Conservation (phyloP, 1,139 yeast species). For the Diutina ranongensis region DNA sequence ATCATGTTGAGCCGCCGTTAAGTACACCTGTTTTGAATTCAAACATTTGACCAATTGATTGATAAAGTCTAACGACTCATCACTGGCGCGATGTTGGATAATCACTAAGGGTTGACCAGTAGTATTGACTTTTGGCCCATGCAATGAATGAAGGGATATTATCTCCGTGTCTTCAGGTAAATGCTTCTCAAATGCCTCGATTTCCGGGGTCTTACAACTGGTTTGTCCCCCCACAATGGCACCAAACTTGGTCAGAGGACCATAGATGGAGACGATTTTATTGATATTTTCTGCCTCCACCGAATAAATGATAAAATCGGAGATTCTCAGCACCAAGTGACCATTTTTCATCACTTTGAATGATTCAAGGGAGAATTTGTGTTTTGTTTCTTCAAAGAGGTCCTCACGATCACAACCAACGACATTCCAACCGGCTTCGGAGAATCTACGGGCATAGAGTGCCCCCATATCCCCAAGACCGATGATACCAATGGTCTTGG, state of each 20-base stretch:
- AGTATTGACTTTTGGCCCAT: conserved; percentile 86
- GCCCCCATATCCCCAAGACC: conserved; percentile 97
- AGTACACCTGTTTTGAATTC: conserved; percentile 64
- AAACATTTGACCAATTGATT: conserved; percentile 58
- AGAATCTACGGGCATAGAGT: conserved; percentile 67
- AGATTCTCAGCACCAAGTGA: conserved; percentile 63
- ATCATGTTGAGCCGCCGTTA: conserved; percentile 82
- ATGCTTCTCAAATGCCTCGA: conserved; percentile 66
- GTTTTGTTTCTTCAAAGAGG: conserved; percentile 33
- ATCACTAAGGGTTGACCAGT: conserved; percentile 88
- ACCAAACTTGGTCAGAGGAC: conserved; percentile 78
- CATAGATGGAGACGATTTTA: conserved; percentile 61
- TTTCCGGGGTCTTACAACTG: conserved; percentile 86
- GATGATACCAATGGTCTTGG: conserved; percentile 68
- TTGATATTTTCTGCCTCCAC: conserved; percentile 83
- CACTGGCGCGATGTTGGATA: conserved; percentile 60
- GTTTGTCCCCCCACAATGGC: conserved; percentile 98
- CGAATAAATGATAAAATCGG: conserved; percentile 78
- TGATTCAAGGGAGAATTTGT: conserved; percentile 27
- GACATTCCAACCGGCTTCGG: conserved; percentile 82
- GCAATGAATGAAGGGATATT: conserved; percentile 80
- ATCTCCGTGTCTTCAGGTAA: conserved; percentile 75
- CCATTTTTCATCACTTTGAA: conserved; percentile 63
- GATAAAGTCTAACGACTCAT: conserved; percentile 48
- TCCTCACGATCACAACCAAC: conserved; percentile 86